Evolutionary conservation across 768 basidiomycete genomes (phyloP).

Genomic region (Leucocoprinus sp.): DNA sequence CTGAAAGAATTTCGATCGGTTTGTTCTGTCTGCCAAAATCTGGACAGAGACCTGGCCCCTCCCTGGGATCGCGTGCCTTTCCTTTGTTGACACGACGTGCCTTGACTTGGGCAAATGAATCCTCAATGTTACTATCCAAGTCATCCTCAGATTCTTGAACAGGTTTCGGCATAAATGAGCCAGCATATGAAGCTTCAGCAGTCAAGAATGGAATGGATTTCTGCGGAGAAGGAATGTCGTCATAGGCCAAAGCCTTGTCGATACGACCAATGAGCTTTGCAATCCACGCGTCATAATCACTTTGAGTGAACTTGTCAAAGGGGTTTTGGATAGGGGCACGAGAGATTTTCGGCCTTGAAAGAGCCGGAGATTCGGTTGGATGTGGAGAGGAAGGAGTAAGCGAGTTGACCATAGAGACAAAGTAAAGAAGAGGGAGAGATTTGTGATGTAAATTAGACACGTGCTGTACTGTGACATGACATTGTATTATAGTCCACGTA

Average conservation of each 20-base stretch:
- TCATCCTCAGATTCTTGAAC: constrained; percentile 11
- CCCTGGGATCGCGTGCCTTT: constrained; percentile 53
- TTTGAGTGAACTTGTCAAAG: constrained; percentile 62
- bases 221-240: constrained; percentile 19
- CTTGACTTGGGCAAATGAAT: constrained; percentile 48
- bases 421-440: constrained; percentile 7
- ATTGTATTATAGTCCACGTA: neutral
- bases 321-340: constrained; percentile 59
- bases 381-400: constrained; percentile 17
- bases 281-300: constrained; percentile 67
- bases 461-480: neutral
- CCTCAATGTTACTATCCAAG: constrained; percentile 32
- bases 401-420: too few species aligned
- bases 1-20: constrained; percentile 39
- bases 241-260: constrained; percentile 48
- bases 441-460: constrained; percentile 4
- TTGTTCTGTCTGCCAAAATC: constrained; percentile 26
- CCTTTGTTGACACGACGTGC: constrained; percentile 44
- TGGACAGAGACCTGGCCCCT: constrained; percentile 44
- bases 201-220: neutral
- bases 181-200: neutral
- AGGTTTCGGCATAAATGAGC: neutral
- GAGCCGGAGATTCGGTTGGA: constrained; percentile 17
- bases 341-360: constrained; percentile 11
- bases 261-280: constrained; percentile 51